These are phyloP conservation scores for Yamadazyma blattariae DNA, from an alignment of 1,139 yeast genomes.

Conservation along the genomic window DNA sequence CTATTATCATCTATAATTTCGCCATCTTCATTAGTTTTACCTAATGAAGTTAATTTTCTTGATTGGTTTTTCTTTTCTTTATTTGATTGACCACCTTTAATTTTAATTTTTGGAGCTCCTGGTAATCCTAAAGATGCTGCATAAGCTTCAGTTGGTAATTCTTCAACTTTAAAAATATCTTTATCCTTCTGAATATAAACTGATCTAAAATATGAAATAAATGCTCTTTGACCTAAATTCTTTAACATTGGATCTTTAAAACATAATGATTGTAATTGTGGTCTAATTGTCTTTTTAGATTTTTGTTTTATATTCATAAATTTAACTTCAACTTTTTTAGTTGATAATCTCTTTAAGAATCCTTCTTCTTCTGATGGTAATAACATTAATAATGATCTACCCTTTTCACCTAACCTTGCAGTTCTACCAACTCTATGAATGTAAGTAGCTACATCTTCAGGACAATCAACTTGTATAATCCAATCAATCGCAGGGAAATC, in stretches of 20 bases:
- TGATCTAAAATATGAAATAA: conserved; percentile 84
- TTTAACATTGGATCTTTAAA: conserved; percentile 90
- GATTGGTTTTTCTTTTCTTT: conserved; percentile 84
- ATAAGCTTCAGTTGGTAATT: conserved; percentile 74
- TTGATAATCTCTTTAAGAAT: conserved; percentile 62
- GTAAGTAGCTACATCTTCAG: conserved; percentile 93
- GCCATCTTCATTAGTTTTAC: conserved; percentile 66
- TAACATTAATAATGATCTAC: conserved; percentile 80
- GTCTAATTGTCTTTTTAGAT: conserved; percentile 74
- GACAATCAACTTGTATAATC: conserved; percentile 95
- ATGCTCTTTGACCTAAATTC: conserved; percentile 93
- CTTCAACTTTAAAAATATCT: conserved; percentile 73
- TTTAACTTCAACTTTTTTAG: conserved; percentile 66
- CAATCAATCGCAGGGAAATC: conserved; percentile 98
- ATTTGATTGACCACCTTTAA: conserved; percentile 46
- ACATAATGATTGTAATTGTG: conserved; percentile 85
- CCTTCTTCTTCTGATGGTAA: conserved; percentile 82
- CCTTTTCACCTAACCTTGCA: conserved; percentile 89
- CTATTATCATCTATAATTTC: conserved; percentile 36
- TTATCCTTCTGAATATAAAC: conserved; percentile 85
- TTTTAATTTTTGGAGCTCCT: conserved; percentile 91
- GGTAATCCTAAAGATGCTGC: conserved; percentile 91
- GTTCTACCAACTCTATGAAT: conserved; percentile 96
- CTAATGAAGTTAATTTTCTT: conserved; percentile 58
- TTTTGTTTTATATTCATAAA: conserved; percentile 73